A percentile compares a stretch with the other conserved stretches of the same genome.
Conservation (phyloP, 2,329 filamentous ascomycete genomes). For the Diplodia scrobiculata region DNA sequence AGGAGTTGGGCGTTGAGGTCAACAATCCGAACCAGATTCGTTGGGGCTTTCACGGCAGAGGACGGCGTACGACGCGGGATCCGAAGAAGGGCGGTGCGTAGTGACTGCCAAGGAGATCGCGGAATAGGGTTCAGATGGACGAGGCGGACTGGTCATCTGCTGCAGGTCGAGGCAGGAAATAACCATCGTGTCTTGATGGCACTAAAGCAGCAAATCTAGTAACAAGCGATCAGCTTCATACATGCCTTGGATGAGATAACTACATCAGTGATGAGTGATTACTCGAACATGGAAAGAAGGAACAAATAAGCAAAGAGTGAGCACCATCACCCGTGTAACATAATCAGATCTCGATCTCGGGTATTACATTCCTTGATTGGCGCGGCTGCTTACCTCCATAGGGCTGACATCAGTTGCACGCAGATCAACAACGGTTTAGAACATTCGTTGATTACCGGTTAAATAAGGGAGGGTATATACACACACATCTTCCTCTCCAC, state of each 20-base stretch:
- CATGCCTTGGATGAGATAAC: too few relatives aligned
- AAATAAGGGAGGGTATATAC: not conserved
- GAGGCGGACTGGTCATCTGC: not conserved
- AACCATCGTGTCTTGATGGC: not conserved
- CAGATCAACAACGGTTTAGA: not conserved
- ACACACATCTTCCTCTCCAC: not conserved
- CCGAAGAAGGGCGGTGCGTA: not conserved
- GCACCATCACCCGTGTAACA: not conserved
- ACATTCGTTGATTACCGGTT: not conserved
- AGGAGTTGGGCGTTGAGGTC: conserved; percentile 70
- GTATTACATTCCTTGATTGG: not conserved
- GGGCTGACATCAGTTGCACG: not conserved
- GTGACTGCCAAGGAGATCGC: not conserved
- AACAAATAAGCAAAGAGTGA: not conserved
- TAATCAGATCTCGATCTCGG: not conserved
- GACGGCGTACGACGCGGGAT: conserved; percentile 38
- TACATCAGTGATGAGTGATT: too few relatives aligned
- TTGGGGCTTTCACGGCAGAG: conserved; percentile 59
- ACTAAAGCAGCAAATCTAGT: too few relatives aligned
- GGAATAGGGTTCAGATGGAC: not conserved
- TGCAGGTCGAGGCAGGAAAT: not conserved
- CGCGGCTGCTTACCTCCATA: not conserved
- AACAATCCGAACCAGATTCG: conserved; percentile 71
- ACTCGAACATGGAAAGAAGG: not conserved
- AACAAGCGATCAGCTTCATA: too few relatives aligned